Evolutionary conservation across 2,329 filamentous ascomycete genomes (phyloP).

Genomic region (Trichothecium roseum): DNA sequence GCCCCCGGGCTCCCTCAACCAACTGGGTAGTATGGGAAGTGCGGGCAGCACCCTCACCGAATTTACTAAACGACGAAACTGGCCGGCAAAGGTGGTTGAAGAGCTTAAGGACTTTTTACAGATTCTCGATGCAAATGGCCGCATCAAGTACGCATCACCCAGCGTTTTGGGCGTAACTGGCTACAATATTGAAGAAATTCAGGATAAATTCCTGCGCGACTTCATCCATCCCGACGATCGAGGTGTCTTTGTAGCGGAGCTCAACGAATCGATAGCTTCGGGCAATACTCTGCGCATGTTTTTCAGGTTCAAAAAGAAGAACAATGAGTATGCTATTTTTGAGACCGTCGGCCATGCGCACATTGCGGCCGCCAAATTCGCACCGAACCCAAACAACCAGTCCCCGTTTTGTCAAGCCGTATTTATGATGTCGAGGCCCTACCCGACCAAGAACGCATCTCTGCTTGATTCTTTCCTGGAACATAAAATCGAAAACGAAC

Average conservation of each 20-base stretch:
- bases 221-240: conserved; percentile 81
- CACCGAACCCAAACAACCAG: conserved; percentile 52
- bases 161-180: conserved; percentile 67
- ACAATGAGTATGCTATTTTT: conserved; percentile 68
- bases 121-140: conserved; percentile 75
- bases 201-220: conserved; percentile 68
- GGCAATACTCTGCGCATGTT: conserved; percentile 75
- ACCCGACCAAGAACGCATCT: conserved; percentile 77
- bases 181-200: conserved; percentile 58
- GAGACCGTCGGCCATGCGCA: conserved; percentile 92
- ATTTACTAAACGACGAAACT: conserved; percentile 56
- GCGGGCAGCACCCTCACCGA: conserved; percentile 40
- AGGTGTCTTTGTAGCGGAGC: conserved; percentile 71
- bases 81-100: conserved; percentile 81
- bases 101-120: conserved; percentile 84
- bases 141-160: conserved; percentile 77
- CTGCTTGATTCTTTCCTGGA: conserved; percentile 89
- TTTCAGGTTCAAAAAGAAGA: conserved; percentile 69
- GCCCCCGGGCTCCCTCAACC: conserved; percentile 26
- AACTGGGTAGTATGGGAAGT: conserved; percentile 12
- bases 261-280: conserved; percentile 79
- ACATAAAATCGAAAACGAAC: conserved; percentile 93
- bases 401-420: conserved; percentile 74
- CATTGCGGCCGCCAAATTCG: conserved; percentile 58
- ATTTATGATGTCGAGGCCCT: conserved; percentile 86